Base-by-base conservation (phyloP, 176 grass and related monocot species). In the Stipa capillata region DNA sequence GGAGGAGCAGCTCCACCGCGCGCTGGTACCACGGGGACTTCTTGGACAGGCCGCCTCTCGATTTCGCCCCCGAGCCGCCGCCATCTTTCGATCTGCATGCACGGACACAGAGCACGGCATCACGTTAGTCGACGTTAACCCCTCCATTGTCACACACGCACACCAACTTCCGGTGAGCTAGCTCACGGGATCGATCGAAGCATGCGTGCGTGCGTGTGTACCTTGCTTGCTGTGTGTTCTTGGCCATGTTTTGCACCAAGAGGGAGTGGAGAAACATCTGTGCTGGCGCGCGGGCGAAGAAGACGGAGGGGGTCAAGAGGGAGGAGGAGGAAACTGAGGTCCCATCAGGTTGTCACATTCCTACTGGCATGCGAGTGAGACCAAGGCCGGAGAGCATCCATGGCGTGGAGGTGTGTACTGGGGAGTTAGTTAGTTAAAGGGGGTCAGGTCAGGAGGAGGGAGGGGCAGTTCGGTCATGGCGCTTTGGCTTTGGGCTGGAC, bases 1-100 rank as follows among this genome's bases (percentile, higher is more conserved):
- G 77, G 59, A 89, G 60, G 20, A 94, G 47, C 70, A 84, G 66
- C 86, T 89, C 79, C 80, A 91, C 77, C 47, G 89, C 79, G 66
- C 89, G 87, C 84, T 86, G 92, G 83, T 91, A 91, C 92, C 92
- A 91, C 65, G 89, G 85, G 14, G 87, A 87, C 84, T 83, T 91
- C 74, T 87, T 89, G 13, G 65, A 82, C 45, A 89, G 4, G 1
- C 75, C 44, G 1, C 75, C 44, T 14, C 57, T 72, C 36, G 40
- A 2, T 0, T 33, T 84, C 39, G 65, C 74, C 64, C 49, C 78
- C n/a, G n/a, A n/a, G 52, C 51, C 72, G 76, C 67, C 54, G 61
- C 69, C 68, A 29, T 85, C 74, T 60, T 83, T 79, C 28, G 32
- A 51, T 65, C 77, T 85, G 69, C 72, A 68, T 16, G 60, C 34